Base-by-base conservation (phyloP, 2,329 filamentous ascomycete species). In the Coleophoma cylindrospora region DNA sequence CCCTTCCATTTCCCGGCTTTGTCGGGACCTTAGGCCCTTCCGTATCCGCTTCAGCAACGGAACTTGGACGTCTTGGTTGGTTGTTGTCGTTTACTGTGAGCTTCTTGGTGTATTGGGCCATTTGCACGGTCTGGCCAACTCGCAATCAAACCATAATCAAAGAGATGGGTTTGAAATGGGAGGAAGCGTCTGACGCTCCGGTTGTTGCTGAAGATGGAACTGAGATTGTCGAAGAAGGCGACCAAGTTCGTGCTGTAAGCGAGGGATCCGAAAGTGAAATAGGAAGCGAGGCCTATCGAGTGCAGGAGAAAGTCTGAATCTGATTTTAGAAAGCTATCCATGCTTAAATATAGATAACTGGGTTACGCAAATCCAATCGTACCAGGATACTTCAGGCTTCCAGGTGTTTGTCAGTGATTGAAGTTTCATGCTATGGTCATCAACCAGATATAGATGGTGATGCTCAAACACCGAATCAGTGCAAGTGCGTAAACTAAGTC, bases 121-220 rank as follows among this genome's bases (percentile, higher is more conserved):
- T 73, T 6, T 72, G 69, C 57, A 49, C 51, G 21, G 43, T 72
- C 17, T 70, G 67, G 65, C 69, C 69, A 21, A 70, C 68, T 3
- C 34, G 55, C 17, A 68, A 67, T 38, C 66, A 69, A 53, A 66
- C 55, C 33, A 36, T 66, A 3, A 61, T 70, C 41, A 64, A 61
- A 46, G 58, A 68, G 52, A 60, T 64, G 57, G 64, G 60, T 3
- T 54, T 68, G 5, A 48, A 54, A 3, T 69, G 56, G 59, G 61
- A 63, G 49, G 54, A 58, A 21, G 43, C 55, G 37, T 51, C 49
- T 34, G 49, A 52, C 12, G 58, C 59, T 45, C 34, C 47, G 12
- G 40, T 61, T 19, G n/a, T 59, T 27, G 60, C 60, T 13, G 52
- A 52, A 22, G 60, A 61, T 50, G 57, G 60, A 13, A 61, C 59